phyloP scores from a whole-genome alignment of 75 land plant genomes.

The Selaginella moellendorffii region DNA sequence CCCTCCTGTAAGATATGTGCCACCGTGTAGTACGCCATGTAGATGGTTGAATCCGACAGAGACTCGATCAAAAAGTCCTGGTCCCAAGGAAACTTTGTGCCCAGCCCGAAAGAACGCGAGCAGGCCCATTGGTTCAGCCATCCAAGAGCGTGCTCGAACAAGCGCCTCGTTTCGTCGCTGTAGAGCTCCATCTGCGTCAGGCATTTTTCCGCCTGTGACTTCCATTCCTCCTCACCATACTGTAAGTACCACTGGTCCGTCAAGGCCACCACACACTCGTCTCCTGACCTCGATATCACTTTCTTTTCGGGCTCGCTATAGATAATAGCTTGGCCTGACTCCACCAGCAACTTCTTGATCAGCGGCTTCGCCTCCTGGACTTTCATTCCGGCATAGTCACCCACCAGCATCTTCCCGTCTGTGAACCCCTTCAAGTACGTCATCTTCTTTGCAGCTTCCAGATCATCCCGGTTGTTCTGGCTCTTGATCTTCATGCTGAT shows the following conservation, averaged over 20 bases:
- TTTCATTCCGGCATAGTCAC: slow-evolving; percentile 44
- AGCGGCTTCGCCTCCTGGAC: slow-evolving; percentile 71
- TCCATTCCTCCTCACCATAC: slow-evolving; percentile 79
- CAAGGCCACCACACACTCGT: slow-evolving; percentile 86
- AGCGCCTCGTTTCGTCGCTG: slow-evolving; percentile 48
- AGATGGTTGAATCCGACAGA: slow-evolving; percentile 76
- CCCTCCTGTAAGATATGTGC: slow-evolving; percentile 62
- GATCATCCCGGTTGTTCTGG: slow-evolving; percentile 73
- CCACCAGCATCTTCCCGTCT: slow-evolving; percentile 72
- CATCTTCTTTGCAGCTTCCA: slow-evolving; percentile 65
- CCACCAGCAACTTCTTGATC: slow-evolving; percentile 44
- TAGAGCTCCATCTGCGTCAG: slow-evolving; percentile 49
- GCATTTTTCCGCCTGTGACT: slow-evolving; percentile 41
- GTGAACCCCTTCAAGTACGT: slow-evolving; percentile 76
- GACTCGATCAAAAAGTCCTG: slow-evolving; percentile 75
- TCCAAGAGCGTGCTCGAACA: slow-evolving; percentile 68
- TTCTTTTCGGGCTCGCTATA: slow-evolving; percentile 88
- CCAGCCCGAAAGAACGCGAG: slow-evolving; percentile 77
- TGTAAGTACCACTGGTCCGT: slow-evolving; percentile 89
- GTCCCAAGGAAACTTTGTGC: slow-evolving; percentile 88
- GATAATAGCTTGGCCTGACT: slow-evolving; percentile 38
- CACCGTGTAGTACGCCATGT: slow-evolving; percentile 86
- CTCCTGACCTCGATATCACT: slow-evolving; percentile 90
- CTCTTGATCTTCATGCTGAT: slow-evolving; percentile 64
- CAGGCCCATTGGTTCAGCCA: slow-evolving; percentile 94